Base-by-base conservation (phyloP, 2,329 filamentous ascomycete species). In the Dichotomopilus funicola region DNA sequence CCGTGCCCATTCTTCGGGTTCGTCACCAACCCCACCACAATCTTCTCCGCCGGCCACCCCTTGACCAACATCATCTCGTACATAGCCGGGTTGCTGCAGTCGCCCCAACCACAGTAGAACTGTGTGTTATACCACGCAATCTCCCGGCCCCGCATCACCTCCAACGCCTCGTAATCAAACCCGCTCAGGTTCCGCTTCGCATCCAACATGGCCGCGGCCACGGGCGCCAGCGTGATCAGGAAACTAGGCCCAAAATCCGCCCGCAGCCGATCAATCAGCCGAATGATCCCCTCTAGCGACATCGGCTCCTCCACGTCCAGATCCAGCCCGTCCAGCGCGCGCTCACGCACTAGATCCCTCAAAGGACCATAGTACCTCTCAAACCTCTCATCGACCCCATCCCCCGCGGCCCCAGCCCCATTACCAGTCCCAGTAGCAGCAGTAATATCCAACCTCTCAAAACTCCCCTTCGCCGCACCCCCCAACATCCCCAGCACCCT, bases 21-120 rank as follows among this genome's bases (percentile, higher is more conserved):
- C 6, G 88, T 91, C 46, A 92, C 78, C 53, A 91, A 75, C 2
- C 89, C 89, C 54, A 89, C 74, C 1, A 92, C 88, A 5, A 92
- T 72, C 65, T 85, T 87, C 44, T 82, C 74, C 0, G 86, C 75
- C 8, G 75, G 73, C 85, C 86, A 92, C 7, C 87, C 87, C 7
- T 74, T 72, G 8, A 73, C 70, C 41, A 75, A 55, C 46, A 75
- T 69, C 66, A 72, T 70, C 62, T 76, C 70, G 61, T 78, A 78
- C 70, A 77, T 74, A 58, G 68, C 62, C 7, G 75, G 71, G 51
- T 74, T 79, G 34, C 77, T 73, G 1, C 84, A 81, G 49, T 83
- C 82, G 4, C 87, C 87, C 88, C 89, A 92, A 1, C 88, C 88
- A 65, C 88, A 90, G 73, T 94, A 92, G 69, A 92, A 91, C 64